Evolutionary conservation across 2,329 filamentous ascomycete species (phyloP).

Genomic region (Verticillium zaregamsianum): DNA sequence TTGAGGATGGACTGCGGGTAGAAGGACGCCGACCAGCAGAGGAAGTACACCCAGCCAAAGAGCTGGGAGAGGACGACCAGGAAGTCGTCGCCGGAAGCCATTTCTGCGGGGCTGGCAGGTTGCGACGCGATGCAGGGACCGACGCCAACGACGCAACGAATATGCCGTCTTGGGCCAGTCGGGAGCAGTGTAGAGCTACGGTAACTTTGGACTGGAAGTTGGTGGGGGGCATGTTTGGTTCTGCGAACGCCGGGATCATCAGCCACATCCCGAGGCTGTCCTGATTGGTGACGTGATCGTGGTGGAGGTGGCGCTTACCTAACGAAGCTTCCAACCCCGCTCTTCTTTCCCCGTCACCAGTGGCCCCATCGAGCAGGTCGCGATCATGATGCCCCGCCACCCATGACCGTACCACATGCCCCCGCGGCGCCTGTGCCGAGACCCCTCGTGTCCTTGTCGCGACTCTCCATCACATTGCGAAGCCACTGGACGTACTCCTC

Average conservation of each 20-base stretch:
- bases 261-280: neutral
- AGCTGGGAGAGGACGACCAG: slow-evolving; percentile 49
- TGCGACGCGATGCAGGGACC: neutral
- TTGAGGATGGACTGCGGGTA: slow-evolving; percentile 89
- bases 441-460: neutral
- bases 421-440: neutral
- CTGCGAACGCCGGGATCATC: neutral
- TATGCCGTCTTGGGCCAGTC: too few species aligned
- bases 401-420: neutral
- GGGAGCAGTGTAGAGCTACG: neutral
- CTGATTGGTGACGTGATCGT: neutral
- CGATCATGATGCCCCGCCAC: neutral
- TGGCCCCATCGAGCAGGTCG: neutral
- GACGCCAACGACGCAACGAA: neutral
- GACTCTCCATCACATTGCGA: slow-evolving; percentile 28
- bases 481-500: slow-evolving; percentile 39
- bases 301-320: neutral
- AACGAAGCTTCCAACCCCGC: too few species aligned
- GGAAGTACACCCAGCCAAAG: slow-evolving; percentile 72
- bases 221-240: too few species aligned
- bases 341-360: neutral
- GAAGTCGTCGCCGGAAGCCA: slow-evolving; percentile 25
- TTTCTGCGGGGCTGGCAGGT: slow-evolving; percentile 6
- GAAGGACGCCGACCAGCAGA: slow-evolving; percentile 83
- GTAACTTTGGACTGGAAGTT: too few species aligned